Evolutionary conservation across 2,329 filamentous ascomycete genomes (phyloP), one percentile per base, ranked within the genome.

Genomic region (Neospermospora avenae): DNA sequence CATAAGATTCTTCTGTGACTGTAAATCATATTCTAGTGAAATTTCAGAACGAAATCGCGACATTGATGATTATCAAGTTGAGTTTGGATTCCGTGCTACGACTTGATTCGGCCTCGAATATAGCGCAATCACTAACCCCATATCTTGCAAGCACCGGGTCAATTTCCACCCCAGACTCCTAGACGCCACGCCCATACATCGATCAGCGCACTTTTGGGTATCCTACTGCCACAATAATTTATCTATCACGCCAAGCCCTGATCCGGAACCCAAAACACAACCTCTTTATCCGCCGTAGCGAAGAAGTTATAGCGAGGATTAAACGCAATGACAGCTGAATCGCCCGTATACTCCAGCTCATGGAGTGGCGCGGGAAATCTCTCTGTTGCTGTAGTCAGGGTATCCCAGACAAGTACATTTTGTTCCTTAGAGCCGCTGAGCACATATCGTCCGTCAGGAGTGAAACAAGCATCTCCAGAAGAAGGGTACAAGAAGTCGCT

Each of bases 301-400:
- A 98, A 83, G 78, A 97, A 87, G 74, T 98, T 97, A 75, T 89
- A 95, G 53, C 93, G 83, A 25, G 93, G 95, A 72, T 97, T 98
- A 73, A 92, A 95, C 22, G 89, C 90, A 44, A 96, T 80, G 13
- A 96, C 82, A 0, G 89, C 89, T 4, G 85, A 85, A 75, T 84
- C 86, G 72, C 80, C 85, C 77, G 82, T 84, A 67, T 88, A 86
- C 42, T 88, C 84, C 49, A 89, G 77, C 49, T 84, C 84, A 74
- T 81, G 81, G 48, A 77, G 81, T 54, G 90, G 89, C 42, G 84
- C 81, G 57, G 91, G 72, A 70, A 84, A 84, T 68, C 81, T 82
- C 37, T 83, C 79, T 1, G 81, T 73, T 1, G 81, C 77, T 24
- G 80, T 71, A 58, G 77, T 80, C 66, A 89, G 77, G 18, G 88